phyloP scores from a whole-genome alignment of 2,329 filamentous ascomycete genomes.

The Periconia sp. region DNA sequence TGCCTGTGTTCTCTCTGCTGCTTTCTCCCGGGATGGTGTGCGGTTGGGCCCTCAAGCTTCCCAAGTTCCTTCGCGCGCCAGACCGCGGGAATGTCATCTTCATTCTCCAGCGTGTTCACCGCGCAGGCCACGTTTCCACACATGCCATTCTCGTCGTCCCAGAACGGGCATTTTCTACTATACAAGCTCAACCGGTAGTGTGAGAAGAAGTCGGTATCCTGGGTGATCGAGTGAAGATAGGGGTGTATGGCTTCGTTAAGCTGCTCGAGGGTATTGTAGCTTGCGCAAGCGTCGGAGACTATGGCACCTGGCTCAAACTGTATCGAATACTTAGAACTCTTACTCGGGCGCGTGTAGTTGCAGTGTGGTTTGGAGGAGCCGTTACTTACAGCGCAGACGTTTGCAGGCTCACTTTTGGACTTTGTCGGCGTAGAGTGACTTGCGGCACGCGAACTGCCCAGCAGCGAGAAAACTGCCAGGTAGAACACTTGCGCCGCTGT shows the following conservation, averaged over 20 bases:
- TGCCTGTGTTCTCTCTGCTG: constrained; percentile 73
- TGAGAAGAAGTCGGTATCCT: constrained; percentile 94
- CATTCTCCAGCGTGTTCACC: constrained; percentile 92
- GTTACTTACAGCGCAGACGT: constrained; percentile 63
- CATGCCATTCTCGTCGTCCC: constrained; percentile 90
- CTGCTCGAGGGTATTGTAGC: constrained; percentile 85
- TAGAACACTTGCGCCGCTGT: constrained; percentile 63
- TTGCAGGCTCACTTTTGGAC: constrained; percentile 47
- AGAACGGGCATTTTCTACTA: constrained; percentile 94
- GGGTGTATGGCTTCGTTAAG: constrained; percentile 81
- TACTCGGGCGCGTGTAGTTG: constrained; percentile 22
- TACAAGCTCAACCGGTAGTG: constrained; percentile 96
- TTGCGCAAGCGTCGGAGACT: constrained; percentile 92
- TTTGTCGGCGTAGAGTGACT: constrained; percentile 44
- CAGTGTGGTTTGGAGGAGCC: constrained; percentile 16
- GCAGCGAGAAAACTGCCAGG: constrained; percentile 66
- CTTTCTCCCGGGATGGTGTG: constrained; percentile 81
- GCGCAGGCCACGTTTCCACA: constrained; percentile 97
- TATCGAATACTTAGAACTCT: constrained; percentile 42
- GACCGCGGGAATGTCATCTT: constrained; percentile 88
- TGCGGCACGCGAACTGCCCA: constrained; percentile 55
- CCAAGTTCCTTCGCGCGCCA: constrained; percentile 93
- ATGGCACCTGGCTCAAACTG: constrained; percentile 89
- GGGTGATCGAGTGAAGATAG: constrained; percentile 78
- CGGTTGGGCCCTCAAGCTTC: constrained; percentile 88